A percentile compares a stretch with the other conserved stretches of the same genome.
Evolutionary conservation across 148 eudicot genomes (phyloP).

Genomic region (Cornus suecica): DNA sequence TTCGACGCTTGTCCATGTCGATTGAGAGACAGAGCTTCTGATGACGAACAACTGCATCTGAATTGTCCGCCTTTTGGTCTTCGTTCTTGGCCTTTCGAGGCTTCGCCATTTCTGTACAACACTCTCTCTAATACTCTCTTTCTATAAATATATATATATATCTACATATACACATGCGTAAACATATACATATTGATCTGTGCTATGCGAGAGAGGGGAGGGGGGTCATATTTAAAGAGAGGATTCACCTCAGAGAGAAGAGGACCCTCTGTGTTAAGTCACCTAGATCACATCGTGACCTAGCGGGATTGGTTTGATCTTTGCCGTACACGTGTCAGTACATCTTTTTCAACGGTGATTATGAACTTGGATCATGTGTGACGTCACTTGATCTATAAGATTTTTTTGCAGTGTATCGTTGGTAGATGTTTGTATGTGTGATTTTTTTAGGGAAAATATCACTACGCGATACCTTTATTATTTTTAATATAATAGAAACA

Average conservation of each 20-base stretch:
- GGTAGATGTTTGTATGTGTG: neutral
- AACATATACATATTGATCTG: no score
- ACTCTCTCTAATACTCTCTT: constrained; percentile 18
- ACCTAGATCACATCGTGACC: constrained; percentile 13
- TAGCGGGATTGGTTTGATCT: constrained; percentile 1
- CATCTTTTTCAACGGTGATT: neutral
- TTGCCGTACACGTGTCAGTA: neutral
- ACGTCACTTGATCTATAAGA: neutral
- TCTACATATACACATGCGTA: neutral
- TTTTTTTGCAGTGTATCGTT: neutral
- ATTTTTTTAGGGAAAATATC: no score
- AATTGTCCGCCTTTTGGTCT: constrained; percentile 52
- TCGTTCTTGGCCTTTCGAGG: constrained; percentile 69
- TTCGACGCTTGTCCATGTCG: constrained; percentile 67
- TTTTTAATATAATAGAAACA: no score
- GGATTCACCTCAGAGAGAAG: neutral
- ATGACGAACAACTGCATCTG: constrained; percentile 71
- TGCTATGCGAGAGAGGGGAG: neutral
- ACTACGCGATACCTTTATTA: no score
- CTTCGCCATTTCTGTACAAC: constrained; percentile 53
- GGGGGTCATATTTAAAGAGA: constrained; percentile 13
- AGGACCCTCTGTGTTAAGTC: constrained; percentile 2
- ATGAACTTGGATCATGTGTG: neutral
- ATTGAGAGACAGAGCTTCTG: constrained; percentile 94
- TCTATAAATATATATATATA: constrained; percentile 2